phyloP scores from a whole-genome alignment of 495 filamentous ascomycete genomes.

The Patellaria atrata region DNA sequence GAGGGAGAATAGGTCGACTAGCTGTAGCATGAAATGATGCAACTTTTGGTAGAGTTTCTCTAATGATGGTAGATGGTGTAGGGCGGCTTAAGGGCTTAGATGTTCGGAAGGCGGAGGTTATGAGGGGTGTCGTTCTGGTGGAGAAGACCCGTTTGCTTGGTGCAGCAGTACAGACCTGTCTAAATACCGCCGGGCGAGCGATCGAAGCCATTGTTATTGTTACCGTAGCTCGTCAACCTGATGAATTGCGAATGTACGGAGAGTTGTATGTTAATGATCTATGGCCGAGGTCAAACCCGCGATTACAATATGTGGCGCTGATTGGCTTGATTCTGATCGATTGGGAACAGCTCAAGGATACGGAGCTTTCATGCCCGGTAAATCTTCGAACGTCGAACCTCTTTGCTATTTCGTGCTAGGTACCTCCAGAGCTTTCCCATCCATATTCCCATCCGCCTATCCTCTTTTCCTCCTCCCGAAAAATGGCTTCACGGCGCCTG shows the following conservation, averaged over 20 bases:
- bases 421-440: no score
- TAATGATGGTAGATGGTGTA: conserved; percentile 15
- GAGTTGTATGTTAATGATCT: no score
- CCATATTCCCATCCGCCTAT: conserved; percentile 1
- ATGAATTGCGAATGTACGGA: no score
- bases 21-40: conserved; percentile 31
- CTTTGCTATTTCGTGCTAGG: conserved; percentile 2
- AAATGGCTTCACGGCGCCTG: conserved; percentile 91
- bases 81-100: conserved; percentile 15
- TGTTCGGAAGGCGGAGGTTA: conserved; percentile 16
- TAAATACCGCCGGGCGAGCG: conserved; percentile 24
- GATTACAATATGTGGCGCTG: no score
- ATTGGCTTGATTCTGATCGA: no score
- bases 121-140: conserved; percentile 13
- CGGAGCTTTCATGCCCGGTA: not conserved
- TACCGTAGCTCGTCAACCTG: no score
- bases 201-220: conserved; percentile 27
- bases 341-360: no score
- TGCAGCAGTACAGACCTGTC: conserved; percentile 19
- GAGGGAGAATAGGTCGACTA: conserved; percentile 29
- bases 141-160: conserved; percentile 20
- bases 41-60: conserved; percentile 16
- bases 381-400: not conserved
- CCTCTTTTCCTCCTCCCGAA: conserved; percentile 19
- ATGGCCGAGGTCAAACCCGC: no score